Evolutionary conservation across 1,284 basidiomycete species (phyloP).

Genomic region (Tetrapyrgos nigripes): DNA sequence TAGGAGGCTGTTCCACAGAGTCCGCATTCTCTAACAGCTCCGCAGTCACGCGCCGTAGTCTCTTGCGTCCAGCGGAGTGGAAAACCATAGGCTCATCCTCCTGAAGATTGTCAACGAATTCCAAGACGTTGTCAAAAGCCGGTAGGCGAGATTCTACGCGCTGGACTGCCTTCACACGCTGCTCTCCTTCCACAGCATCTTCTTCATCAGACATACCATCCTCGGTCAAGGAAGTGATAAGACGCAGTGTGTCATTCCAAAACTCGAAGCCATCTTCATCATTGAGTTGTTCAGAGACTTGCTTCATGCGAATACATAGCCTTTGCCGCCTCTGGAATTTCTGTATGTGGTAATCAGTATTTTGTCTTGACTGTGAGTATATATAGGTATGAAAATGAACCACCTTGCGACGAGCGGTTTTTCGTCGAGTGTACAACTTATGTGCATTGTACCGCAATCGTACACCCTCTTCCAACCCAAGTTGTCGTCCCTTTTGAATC

Average conservation of each 20-base stretch:
- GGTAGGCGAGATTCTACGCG: constrained; percentile 1
- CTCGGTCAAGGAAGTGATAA: background rate
- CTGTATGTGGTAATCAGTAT: too few relatives aligned
- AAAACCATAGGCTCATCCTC: background rate
- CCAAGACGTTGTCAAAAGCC: background rate
- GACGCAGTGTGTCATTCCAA: background rate
- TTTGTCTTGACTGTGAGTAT: background rate
- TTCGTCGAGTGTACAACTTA: background rate
- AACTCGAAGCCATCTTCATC: background rate
- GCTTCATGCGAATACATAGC: background rate
- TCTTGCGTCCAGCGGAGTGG: background rate
- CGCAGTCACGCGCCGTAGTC: too few relatives aligned
- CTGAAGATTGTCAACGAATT: background rate
- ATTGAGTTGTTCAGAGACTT: background rate
- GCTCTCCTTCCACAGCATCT: background rate
- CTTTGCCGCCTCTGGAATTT: background rate
- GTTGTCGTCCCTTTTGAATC: background rate
- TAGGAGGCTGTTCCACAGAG: too few relatives aligned
- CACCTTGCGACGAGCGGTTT: background rate
- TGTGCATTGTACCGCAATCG: background rate
- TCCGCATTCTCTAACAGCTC: too few relatives aligned
- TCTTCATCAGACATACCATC: constrained; percentile 7
- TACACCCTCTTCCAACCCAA: background rate
- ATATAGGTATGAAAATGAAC: background rate
- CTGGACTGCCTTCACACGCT: background rate